phyloP scores from a whole-genome alignment of 106 monocot genomes.

The Xerophyta viscosa region DNA sequence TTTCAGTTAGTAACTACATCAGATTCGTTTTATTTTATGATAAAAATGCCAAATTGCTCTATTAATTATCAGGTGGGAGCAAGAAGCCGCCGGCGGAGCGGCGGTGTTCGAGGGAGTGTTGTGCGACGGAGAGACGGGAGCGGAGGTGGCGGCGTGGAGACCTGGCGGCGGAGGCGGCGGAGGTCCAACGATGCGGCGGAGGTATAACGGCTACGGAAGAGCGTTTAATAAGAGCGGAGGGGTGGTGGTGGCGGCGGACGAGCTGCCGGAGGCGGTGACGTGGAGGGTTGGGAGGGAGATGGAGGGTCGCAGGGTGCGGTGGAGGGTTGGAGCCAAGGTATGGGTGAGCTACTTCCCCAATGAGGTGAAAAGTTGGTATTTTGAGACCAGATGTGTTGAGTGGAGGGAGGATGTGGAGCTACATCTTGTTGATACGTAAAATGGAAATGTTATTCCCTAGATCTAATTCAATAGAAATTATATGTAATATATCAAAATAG shows the following conservation, averaged over 20 bases:
- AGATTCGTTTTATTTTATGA: no score
- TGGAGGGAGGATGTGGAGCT: slow-evolving; percentile 71
- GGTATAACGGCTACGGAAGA: slow-evolving; percentile 37
- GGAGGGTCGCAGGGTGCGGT: slow-evolving; percentile 51
- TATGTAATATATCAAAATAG: no score
- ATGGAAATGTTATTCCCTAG: no score
- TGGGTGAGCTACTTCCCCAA: slow-evolving; percentile 67
- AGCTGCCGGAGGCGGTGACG: slow-evolving; percentile 40
- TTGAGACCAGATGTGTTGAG: slow-evolving; percentile 67
- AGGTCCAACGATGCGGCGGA: slow-evolving; percentile 28
- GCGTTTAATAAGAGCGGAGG: slow-evolving; percentile 47
- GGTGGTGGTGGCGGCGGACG: slow-evolving; percentile 66
- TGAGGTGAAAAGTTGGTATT: slow-evolving; percentile 40
- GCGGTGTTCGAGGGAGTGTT: slow-evolving; percentile 69
- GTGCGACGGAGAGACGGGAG: slow-evolving; percentile 37
- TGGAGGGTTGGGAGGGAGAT: slow-evolving; percentile 78
- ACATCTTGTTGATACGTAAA: slow-evolving; percentile 14
- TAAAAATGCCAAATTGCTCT: no score
- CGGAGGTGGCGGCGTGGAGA: slow-evolving; percentile 30
- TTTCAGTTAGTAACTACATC: no score
- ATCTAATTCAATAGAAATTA: no score
- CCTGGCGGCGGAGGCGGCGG: background rate
- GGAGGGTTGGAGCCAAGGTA: slow-evolving; percentile 57
- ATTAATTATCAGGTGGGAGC: no score
- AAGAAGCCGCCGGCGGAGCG: slow-evolving; percentile 64